Evolutionary conservation across 176 grass and related monocot species (phyloP), one percentile per base, ranked within the genome.

Genomic region (Eleusine indica): DNA sequence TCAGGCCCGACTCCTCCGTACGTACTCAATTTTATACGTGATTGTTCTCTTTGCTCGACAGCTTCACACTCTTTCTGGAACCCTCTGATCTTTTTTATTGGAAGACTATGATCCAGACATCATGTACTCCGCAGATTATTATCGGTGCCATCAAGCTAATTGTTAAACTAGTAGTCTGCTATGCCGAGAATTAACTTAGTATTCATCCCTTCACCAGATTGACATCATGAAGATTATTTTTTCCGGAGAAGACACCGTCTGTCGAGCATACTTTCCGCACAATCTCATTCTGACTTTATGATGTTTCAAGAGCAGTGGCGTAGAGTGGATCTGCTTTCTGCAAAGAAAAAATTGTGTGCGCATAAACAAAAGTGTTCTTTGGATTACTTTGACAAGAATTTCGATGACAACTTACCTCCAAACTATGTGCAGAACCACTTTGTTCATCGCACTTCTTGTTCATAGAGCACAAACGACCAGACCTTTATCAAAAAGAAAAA

Each of bases 21-120:
- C 8, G 1, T 25, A 61, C 14, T 64, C 11, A 35, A 30, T 25
- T 2, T 70, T 21, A 54, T n/a, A 70, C 65, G 53, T 85, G 77
- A 76, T 70, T 63, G 35, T 65, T 44, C 58, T 7, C 11, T n/a
- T 28, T 58, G 66, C 15, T 30, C 37, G 79, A 81, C 66, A 58
- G 37, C 79, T 71, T 9, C 6, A 6, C 35, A 57, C 15, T 56
- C 46, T 80, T 80, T 89, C 64, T 81, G 38, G 71, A 89, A 64
- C 71, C 18, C 47, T 67, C 82, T 44, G 48, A 84, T 30, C 1
- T 40, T 80, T 56, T 57, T 29, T 16, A 15, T 68, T 21, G 35
- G 66, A 70, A 40, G 44, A 16, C 18, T 22, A 54, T 49, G 46
- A 48, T 4, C 64, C 8, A 5, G 18, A 28, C 25, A 25, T 16